Percentiles rank a stretch among this genome's conserved stretches.
These are phyloP conservation scores for Solanum hybrid DNA, from an alignment of 305 asterid species.

Conservation along the genomic window DNA sequence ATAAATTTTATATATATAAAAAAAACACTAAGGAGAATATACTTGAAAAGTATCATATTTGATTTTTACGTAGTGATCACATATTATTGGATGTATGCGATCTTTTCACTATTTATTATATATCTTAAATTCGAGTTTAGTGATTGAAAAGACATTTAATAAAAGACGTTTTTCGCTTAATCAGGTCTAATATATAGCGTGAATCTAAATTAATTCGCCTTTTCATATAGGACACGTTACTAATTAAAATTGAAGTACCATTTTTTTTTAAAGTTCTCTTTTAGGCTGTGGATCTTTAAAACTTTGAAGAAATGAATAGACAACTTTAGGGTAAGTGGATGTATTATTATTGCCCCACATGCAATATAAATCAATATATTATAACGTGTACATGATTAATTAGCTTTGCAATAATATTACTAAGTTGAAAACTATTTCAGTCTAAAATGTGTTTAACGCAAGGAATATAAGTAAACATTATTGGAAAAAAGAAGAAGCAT, in stretches of 20 bases:
- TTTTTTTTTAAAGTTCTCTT: not conserved
- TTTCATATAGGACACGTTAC: not conserved
- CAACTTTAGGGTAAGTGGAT: not conserved
- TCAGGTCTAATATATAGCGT: fast-evolving
- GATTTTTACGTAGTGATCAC: not conserved
- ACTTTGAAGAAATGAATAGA: not conserved
- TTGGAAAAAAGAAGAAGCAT: not conserved
- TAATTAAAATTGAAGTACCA: not conserved
- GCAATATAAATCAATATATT: not conserved
- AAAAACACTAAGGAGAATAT: not conserved
- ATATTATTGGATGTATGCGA: not conserved
- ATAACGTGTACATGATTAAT: not conserved
- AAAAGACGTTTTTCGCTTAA: not conserved
- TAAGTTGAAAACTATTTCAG: not conserved
- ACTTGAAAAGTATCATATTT: not conserved
- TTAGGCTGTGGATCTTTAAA: not conserved
- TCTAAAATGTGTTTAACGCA: not conserved
- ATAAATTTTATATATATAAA: not conserved
- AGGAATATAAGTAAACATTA: not conserved
- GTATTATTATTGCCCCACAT: not conserved
- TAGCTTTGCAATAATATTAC: not conserved
- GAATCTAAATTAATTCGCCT: not conserved
- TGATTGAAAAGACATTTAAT: not conserved
- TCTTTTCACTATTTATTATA: not conserved
- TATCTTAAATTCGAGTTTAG: not conserved